Evolutionary conservation across 345 rosid species (phyloP).

Genomic region (Boechera retrofracta): DNA sequence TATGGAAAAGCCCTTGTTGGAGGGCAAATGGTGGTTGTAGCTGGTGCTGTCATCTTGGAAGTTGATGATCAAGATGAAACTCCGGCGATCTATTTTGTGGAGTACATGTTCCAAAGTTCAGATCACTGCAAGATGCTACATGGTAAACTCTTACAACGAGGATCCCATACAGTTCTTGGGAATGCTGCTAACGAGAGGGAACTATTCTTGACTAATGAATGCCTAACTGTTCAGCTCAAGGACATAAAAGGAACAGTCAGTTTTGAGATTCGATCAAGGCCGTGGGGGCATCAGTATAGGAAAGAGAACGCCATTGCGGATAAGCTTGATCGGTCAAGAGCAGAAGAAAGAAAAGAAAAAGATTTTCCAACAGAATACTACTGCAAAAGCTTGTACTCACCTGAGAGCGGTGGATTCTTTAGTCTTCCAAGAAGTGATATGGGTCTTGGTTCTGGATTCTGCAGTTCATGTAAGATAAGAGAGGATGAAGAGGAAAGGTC

Average conservation of each 20-base stretch:
- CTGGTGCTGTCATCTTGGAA: slow-evolving; percentile 54
- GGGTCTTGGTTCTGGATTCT: slow-evolving; percentile 57
- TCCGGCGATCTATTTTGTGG: slow-evolving; percentile 59
- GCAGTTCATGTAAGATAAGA: slow-evolving; percentile 53
- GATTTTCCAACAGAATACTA: slow-evolving; percentile 54
- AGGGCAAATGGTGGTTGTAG: slow-evolving; percentile 54
- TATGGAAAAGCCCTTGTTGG: slow-evolving; percentile 53
- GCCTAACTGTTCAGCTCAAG: slow-evolving; percentile 52
- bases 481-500: slow-evolving; percentile 45
- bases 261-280: slow-evolving; percentile 52
- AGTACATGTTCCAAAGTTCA: slow-evolving; percentile 58
- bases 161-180: slow-evolving; percentile 63
- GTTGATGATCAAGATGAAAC: slow-evolving; percentile 47
- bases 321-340: slow-evolving; percentile 53
- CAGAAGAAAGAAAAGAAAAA: slow-evolving; percentile 60
- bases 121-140: slow-evolving; percentile 58
- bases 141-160: slow-evolving; percentile 57
- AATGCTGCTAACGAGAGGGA: slow-evolving; percentile 67
- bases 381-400: slow-evolving; percentile 65
- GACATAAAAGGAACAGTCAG: slow-evolving; percentile 50
- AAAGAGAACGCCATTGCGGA: slow-evolving; percentile 51
- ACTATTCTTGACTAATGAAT: slow-evolving; percentile 59
- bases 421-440: slow-evolving; percentile 50
- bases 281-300: slow-evolving; percentile 69
- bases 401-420: slow-evolving; percentile 69